Evolutionary conservation across 106 monocot species (phyloP).

Genomic region (Dioscorea zingiberensis): DNA sequence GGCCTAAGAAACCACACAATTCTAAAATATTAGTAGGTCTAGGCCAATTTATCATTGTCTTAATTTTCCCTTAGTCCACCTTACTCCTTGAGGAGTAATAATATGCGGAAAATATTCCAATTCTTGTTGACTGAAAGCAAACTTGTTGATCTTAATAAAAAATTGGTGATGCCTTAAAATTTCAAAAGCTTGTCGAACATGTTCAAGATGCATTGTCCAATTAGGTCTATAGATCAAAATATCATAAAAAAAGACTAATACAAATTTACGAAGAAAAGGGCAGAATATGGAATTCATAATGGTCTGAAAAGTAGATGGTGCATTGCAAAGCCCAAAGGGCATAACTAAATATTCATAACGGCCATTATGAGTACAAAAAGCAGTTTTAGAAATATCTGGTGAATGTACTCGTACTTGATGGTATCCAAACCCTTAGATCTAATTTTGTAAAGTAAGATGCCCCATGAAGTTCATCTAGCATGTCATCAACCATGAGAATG

Average conservation of each 20-base stretch:
- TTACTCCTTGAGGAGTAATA: neutral
- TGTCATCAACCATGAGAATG: neutral
- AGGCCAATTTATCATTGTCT: neutral
- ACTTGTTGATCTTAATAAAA: neutral
- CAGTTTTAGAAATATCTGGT: neutral
- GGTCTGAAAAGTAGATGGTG: neutral
- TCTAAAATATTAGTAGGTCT: slow-evolving; percentile 1
- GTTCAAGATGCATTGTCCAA: neutral
- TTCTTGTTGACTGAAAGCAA: neutral
- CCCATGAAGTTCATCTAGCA: no score
- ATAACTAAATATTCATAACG: slow-evolving; percentile 6
- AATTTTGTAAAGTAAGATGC: neutral
- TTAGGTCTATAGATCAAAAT: no score
- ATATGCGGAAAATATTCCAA: slow-evolving; percentile 12
- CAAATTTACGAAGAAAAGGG: no score
- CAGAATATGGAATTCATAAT: neutral
- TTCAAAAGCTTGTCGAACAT: slow-evolving; percentile 1
- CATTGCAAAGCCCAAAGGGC: neutral
- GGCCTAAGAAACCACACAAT: slow-evolving; percentile 8
- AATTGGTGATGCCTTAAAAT: neutral
- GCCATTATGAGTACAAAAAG: slow-evolving; percentile 1
- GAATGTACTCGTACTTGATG: neutral
- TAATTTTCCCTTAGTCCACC: neutral
- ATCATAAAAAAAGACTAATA: slow-evolving; percentile 7
- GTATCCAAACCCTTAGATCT: neutral